Evolutionary conservation across 2,329 filamentous ascomycete genomes (phyloP), one percentile per base, ranked within the genome.

Genomic region (Fusarium setosum): DNA sequence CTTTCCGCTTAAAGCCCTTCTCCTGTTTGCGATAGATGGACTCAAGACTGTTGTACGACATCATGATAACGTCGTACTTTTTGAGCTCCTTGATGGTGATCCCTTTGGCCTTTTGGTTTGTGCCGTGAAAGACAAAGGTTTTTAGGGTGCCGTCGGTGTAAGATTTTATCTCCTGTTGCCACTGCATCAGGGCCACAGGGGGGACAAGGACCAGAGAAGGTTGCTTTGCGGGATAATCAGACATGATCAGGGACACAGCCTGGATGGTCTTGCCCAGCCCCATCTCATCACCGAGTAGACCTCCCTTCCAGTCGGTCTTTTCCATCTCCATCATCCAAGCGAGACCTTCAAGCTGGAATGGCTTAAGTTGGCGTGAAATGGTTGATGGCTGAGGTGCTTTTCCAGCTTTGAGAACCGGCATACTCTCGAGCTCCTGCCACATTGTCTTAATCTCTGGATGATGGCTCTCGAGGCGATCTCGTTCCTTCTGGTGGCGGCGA

Each of bases 261-360:
- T 99, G 96, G 49, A 99, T 98, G 0, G 96, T 99, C 82, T 99
- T 99, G 48, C 96, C 96, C 80, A 99, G 92, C 7, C 96, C 96
- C 96, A 99, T 99, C 79, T 99, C 96, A 71, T 99, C 96, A 59
- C 96, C 96, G 3, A 99, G 86, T 3, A 99, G 83, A 13, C 96
- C 96, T 17, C 96, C 96, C 73, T 90, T 92, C 86, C 94, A 98
- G 35, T 91, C 81, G 0, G 88, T 91, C 78, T 92, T 83, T 76
- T 99, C 96, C 85, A 98, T 97, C 55, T 86, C 90, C 61, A 86
- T 88, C 93, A 99, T 96, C 96, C 96, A 99, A 49, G 93, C 90
- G 35, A 99, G 83, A 5, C 96, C 96, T 78, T 97, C 92, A 6
- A 97, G 88, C 74, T 99, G 96, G 75, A 98, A 99, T 1, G 91